Conservation (phyloP, 2,329 filamentous ascomycete genomes). For the Cryoendolithus antarcticus region DNA sequence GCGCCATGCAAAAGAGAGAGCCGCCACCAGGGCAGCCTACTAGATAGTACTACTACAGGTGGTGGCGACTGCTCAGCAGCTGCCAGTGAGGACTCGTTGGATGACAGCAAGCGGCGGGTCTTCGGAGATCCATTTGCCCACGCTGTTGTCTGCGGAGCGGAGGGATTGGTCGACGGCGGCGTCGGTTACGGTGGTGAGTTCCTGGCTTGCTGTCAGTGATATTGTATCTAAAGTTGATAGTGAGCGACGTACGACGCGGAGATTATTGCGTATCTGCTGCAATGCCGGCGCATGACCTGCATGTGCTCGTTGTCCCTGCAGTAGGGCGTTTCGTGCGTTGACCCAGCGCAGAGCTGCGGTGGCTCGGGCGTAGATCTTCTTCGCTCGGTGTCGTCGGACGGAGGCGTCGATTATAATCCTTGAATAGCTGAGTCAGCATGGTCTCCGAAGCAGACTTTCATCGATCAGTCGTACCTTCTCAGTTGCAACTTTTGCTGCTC, state of each 20-base stretch:
- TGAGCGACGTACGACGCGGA: slow-evolving; percentile 28
- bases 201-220: slow-evolving; percentile 28
- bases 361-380: slow-evolving; percentile 47
- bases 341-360: slow-evolving; percentile 48
- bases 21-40: no score
- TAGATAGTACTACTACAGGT: no score
- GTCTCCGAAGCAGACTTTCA: background rate
- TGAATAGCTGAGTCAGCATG: slow-evolving; percentile 6
- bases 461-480: slow-evolving; percentile 32
- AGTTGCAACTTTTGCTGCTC: slow-evolving; percentile 46
- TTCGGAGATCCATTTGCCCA: slow-evolving; percentile 50
- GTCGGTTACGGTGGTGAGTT: slow-evolving; percentile 45
- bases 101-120: slow-evolving; percentile 41
- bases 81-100: slow-evolving; percentile 4
- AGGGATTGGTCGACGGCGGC: slow-evolving; percentile 43
- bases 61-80: no score
- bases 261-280: slow-evolving; percentile 34
- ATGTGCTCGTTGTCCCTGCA: slow-evolving; percentile 39
- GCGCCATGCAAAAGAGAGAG: no score
- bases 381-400: slow-evolving; percentile 48
- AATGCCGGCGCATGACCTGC: slow-evolving; percentile 36
- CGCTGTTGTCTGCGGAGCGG: slow-evolving; percentile 40
- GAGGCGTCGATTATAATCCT: slow-evolving; percentile 51
- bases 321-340: slow-evolving; percentile 37
- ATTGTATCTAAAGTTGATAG: slow-evolving; percentile 5